Base-by-base conservation (phyloP, 192 early-diverging fungal species). In the Rhizoclosmatium sp. region DNA sequence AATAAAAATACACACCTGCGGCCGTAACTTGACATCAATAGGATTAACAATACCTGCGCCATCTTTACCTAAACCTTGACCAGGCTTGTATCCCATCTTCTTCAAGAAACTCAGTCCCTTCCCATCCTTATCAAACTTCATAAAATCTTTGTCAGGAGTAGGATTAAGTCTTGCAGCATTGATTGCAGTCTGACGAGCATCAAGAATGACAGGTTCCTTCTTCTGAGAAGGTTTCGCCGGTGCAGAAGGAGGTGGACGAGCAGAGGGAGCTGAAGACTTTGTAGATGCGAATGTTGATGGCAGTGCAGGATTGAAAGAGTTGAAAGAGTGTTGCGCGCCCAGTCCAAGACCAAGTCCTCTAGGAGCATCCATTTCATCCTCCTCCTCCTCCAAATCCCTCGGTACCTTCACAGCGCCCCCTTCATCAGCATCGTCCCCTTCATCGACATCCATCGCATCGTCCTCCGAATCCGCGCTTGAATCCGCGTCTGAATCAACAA, bases 1-100 rank as follows among this genome's bases (percentile, higher is more conserved):
- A 31, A 69, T 5, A 1, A 41, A 3, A 69, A 16, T 21, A 46
- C 68, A 47, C 2, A 51, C 70, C 70, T 75, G 71, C 2, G 95
- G 96, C 46, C 96, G 92, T 16, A 92, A 69, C 76, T 94, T 95
- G 4, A 94, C 94, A 61, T 98, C 93, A 44, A 99, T 92, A 3
- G 98, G 98, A 62, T 95, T 93, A 3, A 95, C 87, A 23, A 97
- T 97, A 73, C 98, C 98, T 58, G 85, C 83, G 3, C 95, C 94
- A 4, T 92, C 91, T 59, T 86, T 86, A 1, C 98, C 98, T n/a
- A 99, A 84, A 74, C 97, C 96, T 84, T 94, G 86, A 16, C 98
- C 98, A 39, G 84, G 85, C 76, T 88, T 89, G 90, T 93, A 99
- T 46, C 97, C 97, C 94, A 96, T 95, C 75, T 93, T 95, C 65